A percentile compares a stretch with the other conserved stretches of the same genome.
Evolutionary conservation across 148 eudicot species (phyloP).

Genomic region (Agrostemma githago): DNA sequence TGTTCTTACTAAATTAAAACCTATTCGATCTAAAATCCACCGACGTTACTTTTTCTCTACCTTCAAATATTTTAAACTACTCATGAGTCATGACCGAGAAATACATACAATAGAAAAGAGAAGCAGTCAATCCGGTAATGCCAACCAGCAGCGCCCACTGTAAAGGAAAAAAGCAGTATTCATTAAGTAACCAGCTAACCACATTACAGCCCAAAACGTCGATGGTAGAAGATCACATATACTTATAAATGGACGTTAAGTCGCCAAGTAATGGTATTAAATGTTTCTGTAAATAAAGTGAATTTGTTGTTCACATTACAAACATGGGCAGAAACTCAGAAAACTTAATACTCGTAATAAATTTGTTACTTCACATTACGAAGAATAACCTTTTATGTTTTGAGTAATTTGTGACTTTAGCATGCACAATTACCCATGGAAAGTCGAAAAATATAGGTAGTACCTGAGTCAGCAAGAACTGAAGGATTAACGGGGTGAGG

Average conservation of each 20-base stretch:
- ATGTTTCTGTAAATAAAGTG: neutral
- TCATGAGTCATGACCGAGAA: neutral
- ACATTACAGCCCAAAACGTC: neutral
- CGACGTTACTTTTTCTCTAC: too few species aligned
- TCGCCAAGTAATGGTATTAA: too few species aligned
- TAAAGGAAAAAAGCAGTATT: neutral
- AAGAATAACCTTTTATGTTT: neutral
- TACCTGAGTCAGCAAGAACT: constrained; percentile 71
- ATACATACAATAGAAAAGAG: constrained; percentile 39
- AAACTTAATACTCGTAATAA: too few species aligned
- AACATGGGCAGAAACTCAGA: neutral
- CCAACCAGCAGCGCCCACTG: constrained; percentile 69
- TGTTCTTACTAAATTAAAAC: too few species aligned
- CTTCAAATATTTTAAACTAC: too few species aligned
- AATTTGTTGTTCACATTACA: neutral
- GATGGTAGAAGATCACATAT: neutral
- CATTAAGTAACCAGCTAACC: neutral
- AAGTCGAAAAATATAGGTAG: neutral
- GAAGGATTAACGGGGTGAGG: constrained; percentile 27
- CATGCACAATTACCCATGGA: neutral
- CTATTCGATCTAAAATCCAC: too few species aligned
- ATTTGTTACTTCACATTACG: too few species aligned
- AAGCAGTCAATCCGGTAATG: constrained; percentile 63
- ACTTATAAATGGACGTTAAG: neutral
- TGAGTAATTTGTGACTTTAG: neutral